Percentiles rank a stretch among this genome's conserved stretches.
Conservation (phyloP, 768 basidiomycete species). For the Punctularia strigosozonata region DNA sequence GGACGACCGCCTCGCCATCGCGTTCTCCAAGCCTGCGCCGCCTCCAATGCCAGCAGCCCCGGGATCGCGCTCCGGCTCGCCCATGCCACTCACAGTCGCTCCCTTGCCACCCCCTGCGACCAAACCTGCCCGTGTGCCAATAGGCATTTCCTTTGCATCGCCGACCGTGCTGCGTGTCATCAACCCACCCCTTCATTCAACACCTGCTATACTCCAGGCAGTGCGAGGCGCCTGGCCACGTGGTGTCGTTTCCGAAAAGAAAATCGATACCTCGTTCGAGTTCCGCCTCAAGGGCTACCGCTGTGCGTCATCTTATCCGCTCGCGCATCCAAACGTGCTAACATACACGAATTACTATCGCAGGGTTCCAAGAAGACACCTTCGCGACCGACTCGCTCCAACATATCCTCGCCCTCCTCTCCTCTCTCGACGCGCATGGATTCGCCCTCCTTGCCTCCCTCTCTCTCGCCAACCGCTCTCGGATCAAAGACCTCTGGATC, state of each 20-base stretch:
- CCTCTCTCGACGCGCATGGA: conserved; percentile 54
- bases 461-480: conserved; percentile 58
- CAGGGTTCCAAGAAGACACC: conserved; percentile 73
- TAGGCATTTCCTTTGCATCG: conserved; percentile 66
- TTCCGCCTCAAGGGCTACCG: conserved; percentile 77
- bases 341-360: conserved; percentile 5
- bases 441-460: conserved; percentile 61
- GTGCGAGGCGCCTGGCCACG: conserved; percentile 71
- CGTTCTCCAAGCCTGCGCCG: conserved; percentile 45
- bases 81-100: conserved; percentile 8
- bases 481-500: conserved; percentile 70
- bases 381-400: conserved; percentile 64
- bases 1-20: conserved; percentile 61
- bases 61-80: conserved; percentile 25
- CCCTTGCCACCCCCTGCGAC: too few relatives aligned
- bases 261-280: conserved; percentile 60
- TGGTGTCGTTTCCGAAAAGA: conserved; percentile 70
- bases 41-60: conserved; percentile 27
- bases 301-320: conserved; percentile 28
- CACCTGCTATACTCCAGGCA: conserved; percentile 72
- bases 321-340: conserved; percentile 7
- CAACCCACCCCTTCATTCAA: conserved; percentile 61
- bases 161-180: conserved; percentile 61
- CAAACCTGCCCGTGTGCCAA: conserved; percentile 32
- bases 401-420: conserved; percentile 56